phyloP scores from a whole-genome alignment of 495 filamentous ascomycete species.

The Trichoderma virens region DNA sequence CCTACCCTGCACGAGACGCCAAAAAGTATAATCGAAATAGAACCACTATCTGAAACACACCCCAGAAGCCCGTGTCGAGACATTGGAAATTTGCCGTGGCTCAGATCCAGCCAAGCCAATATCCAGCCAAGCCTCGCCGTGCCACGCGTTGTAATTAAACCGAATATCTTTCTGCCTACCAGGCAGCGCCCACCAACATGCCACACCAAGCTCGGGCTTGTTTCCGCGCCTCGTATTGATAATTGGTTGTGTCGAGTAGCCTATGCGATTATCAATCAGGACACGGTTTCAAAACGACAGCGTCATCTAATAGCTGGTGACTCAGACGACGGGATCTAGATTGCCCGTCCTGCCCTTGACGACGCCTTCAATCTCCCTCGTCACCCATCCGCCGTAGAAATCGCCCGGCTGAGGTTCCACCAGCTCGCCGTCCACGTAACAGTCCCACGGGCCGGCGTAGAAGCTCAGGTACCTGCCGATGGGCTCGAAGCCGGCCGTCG shows the following conservation, averaged over 20 bases:
- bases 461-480: slow-evolving; percentile 46
- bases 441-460: slow-evolving; percentile 51
- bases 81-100: background rate
- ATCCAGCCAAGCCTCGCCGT: background rate
- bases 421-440: slow-evolving; percentile 52
- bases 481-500: slow-evolving; percentile 36
- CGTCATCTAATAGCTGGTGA: background rate
- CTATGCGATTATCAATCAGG: background rate
- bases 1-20: background rate
- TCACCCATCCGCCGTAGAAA: slow-evolving; percentile 54
- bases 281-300: background rate
- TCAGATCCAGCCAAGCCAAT: background rate
- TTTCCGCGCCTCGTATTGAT: too few species aligned
- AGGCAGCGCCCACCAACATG: background rate
- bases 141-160: background rate
- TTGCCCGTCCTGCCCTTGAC: slow-evolving; percentile 45
- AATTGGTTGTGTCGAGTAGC: too few species aligned
- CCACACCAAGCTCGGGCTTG: too few species aligned
- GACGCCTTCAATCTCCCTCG: slow-evolving; percentile 45
- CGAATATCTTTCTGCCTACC: background rate
- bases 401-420: slow-evolving; percentile 50
- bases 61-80: background rate
- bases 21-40: background rate
- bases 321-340: slow-evolving; percentile 21
- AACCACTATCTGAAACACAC: too few species aligned